Base-by-base conservation (phyloP, 495 filamentous ascomycete genomes). In the Annulohypoxylon bovei region DNA sequence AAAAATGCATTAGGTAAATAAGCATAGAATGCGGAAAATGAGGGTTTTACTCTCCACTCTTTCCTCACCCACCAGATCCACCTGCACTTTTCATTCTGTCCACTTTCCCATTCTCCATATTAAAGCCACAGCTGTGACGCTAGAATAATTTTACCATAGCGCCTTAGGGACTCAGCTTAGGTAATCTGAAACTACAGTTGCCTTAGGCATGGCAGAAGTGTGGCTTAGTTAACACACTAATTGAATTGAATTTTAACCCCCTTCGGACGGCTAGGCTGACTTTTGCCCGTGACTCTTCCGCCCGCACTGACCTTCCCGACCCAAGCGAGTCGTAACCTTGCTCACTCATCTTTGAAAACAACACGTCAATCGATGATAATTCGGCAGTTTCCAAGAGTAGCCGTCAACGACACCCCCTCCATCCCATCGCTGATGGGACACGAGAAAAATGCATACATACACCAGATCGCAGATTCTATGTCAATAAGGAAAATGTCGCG, bases 291-390 rank as follows among this genome's bases (percentile, higher is more conserved):
- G 61, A 65, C 61, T 62, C 42, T 37, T 25, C 33, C 16, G 42
- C 50, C 68, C 62, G 68, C 68, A 67, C 58, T 67, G 62, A 65
- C 44, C 53, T 25, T 52, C 50, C n/a, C 27, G 42, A 9, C n/a
- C 42, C 57, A 35, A 63, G 50, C 62, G 46, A 27, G 46, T 62
- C 33, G 22, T 44, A 63, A 58, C 69, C 30, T 39, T 55, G 63
- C 59, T 62, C 59, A 47, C 59, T 62, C 59, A 54, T 49, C 61
- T 59, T 32, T 32, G 37, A 72, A 72, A 72, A 72, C 69, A 72
- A 72, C 69, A 72, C 69, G 58, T 72, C 54, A 72, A 72, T 72
- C 64, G 20, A 63, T n/a, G 42, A 25, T 67, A 52, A 63, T 52
- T 72, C 69, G 69, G 44, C 54, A 64, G 22, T 64, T 72, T 61